These are phyloP conservation scores for Fistulina hepatica DNA, from an alignment of 1,284 basidiomycete species.

Conservation along the genomic window DNA sequence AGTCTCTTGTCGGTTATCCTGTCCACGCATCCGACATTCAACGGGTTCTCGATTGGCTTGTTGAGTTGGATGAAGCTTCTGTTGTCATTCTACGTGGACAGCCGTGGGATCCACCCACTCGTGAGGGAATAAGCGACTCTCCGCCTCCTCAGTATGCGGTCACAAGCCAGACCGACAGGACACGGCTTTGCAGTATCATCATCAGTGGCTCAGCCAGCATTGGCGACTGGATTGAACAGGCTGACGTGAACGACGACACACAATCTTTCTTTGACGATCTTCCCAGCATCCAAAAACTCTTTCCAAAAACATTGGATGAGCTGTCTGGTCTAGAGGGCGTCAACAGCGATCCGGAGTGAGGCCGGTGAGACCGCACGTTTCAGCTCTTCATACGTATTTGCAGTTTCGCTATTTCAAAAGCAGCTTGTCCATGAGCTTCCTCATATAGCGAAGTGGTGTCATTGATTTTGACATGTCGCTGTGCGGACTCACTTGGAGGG, in stretches of 20 bases:
- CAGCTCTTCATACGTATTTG: too few relatives aligned
- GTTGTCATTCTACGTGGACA: conserved; percentile 47
- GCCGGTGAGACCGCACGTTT: too few relatives aligned
- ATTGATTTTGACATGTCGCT: too few relatives aligned
- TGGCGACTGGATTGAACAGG: conserved; percentile 53
- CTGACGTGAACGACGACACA: conserved; percentile 15
- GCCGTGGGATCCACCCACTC: conserved; percentile 48
- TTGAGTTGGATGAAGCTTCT: conserved; percentile 65
- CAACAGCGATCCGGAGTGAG: too few relatives aligned
- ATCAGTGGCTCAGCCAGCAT: conserved; percentile 44
- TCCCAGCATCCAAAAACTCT: conserved; percentile 14
- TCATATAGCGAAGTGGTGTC: too few relatives aligned
- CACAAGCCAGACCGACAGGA: conserved; percentile 56
- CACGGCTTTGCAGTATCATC: conserved; percentile 52
- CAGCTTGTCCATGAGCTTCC: too few relatives aligned
- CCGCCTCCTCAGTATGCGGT: conserved; percentile 20
- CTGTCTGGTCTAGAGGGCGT: too few relatives aligned
- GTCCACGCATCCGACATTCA: conserved; percentile 32
- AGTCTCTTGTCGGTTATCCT: conserved; percentile 47
- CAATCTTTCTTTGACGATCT: conserved; percentile 25
- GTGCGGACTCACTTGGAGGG: too few relatives aligned
- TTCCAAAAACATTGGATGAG: not conserved
- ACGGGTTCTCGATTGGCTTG: conserved; percentile 49
- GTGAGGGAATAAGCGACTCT: conserved; percentile 36
- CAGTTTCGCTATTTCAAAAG: too few relatives aligned